Base-by-base conservation (phyloP, 2,329 filamentous ascomycete species). In the Xylariaceae sp. region DNA sequence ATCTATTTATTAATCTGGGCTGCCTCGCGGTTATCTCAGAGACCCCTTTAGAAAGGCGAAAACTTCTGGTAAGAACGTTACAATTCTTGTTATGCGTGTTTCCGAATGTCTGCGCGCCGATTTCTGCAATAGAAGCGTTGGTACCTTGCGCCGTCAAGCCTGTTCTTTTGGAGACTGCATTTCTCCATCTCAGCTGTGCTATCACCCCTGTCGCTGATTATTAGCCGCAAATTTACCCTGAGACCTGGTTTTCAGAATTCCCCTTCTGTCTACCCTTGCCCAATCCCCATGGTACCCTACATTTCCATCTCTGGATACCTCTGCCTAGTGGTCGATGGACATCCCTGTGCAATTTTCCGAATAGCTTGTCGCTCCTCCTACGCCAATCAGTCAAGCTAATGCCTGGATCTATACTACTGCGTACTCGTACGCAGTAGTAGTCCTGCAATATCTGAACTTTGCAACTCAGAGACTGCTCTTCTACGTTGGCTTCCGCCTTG, bases 201-300 rank as follows among this genome's bases (percentile, higher is more conserved):
- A 6, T 20, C 32, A 37, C 55, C 52, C 52, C 21, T 57, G 54
- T 41, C 26, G 37, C 48, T 37, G 29, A 52, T 37, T 21, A 53
- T 56, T 54, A 60, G 52, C 54, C 49, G 52, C 50, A 41, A 48
- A 40, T 48, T 56, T 60, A 59, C 56, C 56, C 56, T 46, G 50
- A 62, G 49, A 56, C 52, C 57, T 41, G 44, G 53, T 52, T 45
- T 49, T 41, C 26, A 51, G 44, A 49, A 54, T 55, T 55, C 40
- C 40, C 26, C 40, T 47, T 40, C 32, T 37, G 32, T 26, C 52
- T 40, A 51, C 44, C 54, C 51, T 52, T 56, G 47, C 26, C 50
- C 41, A 54, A 50, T 47, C 52, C 48, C 29, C 51, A 58, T 51
- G 40, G 26, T 43, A 19, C 46, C 48, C 43, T 40, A 52, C 51